phyloP scores from a whole-genome alignment of 495 filamentous ascomycete genomes.

The Penicillium coprophilum region DNA sequence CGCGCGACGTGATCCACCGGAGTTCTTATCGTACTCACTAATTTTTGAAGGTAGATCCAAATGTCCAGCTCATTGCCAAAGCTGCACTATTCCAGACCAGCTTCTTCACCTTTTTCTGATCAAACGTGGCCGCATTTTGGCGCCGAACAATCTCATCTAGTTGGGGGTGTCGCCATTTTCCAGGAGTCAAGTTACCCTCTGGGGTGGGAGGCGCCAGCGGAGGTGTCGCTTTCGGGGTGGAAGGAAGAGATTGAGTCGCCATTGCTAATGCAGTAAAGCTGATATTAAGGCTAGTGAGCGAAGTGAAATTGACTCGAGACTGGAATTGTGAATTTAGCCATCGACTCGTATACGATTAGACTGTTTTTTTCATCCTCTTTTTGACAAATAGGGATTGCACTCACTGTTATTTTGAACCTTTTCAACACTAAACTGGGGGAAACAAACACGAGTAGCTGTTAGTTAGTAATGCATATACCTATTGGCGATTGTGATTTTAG shows the following conservation, averaged over 20 bases:
- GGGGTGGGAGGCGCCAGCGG: constrained; percentile 45
- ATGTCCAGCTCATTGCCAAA: constrained; percentile 49
- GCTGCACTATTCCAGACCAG: constrained; percentile 63
- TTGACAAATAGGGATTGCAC: constrained; percentile 6
- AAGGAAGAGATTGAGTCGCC: constrained; percentile 49
- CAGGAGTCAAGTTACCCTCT: constrained; percentile 59
- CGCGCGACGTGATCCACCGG: background rate
- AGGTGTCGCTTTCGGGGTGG: constrained; percentile 60
- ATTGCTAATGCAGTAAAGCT: constrained; percentile 24
- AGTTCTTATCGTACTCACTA: constrained; percentile 31
- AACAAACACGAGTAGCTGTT: background rate
- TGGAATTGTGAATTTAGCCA: background rate
- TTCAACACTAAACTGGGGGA: constrained; percentile 19
- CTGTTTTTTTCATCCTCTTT: background rate
- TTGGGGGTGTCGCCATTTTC: constrained; percentile 85
- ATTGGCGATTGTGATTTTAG: constrained; percentile 3
- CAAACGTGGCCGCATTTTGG: constrained; percentile 70
- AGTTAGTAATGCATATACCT: constrained; percentile 13
- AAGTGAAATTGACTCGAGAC: constrained; percentile 5
- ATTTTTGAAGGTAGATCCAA: constrained; percentile 36
- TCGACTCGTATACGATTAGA: background rate
- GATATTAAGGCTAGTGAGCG: background rate
- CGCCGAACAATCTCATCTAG: constrained; percentile 74
- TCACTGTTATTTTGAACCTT: constrained; percentile 9
- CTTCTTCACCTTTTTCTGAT: constrained; percentile 62